Evolutionary conservation across 176 grass and related monocot genomes (phyloP).

Genomic region (Areca catechu): DNA sequence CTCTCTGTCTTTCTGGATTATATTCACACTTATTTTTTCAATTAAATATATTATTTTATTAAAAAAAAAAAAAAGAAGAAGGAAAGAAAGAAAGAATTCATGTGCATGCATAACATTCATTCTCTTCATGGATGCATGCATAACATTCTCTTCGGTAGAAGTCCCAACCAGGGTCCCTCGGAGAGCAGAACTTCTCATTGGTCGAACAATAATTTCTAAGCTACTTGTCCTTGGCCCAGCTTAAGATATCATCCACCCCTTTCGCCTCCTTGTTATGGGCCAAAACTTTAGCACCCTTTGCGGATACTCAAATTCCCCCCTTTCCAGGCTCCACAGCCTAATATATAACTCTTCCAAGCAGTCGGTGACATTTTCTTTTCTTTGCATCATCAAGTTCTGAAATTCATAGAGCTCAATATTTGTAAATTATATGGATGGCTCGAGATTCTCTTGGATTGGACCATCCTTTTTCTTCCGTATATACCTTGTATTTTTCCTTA

Average conservation of each 20-base stretch:
- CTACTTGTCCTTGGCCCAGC: constrained; percentile 67
- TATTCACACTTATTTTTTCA: too few relatives aligned
- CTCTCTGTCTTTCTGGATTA: too few relatives aligned
- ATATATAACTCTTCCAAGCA: constrained; percentile 26
- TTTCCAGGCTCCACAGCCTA: constrained; percentile 59
- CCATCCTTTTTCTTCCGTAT: not conserved
- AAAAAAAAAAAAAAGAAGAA: too few relatives aligned
- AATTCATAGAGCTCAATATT: constrained; percentile 50
- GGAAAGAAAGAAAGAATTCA: constrained; percentile 54
- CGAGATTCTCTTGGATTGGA: not conserved
- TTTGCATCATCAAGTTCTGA: constrained; percentile 26
- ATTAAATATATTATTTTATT: too few relatives aligned
- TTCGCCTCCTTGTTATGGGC: constrained; percentile 88
- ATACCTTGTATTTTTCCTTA: not conserved
- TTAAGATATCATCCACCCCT: constrained; percentile 52
- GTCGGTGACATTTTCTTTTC: constrained; percentile 21
- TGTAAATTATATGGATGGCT: not conserved
- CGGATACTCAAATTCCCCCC: constrained; percentile 65
- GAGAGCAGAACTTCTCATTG: constrained; percentile 60
- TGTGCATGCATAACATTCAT: constrained; percentile 48
- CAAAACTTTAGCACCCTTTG: constrained; percentile 77
- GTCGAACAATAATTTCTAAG: constrained; percentile 79
- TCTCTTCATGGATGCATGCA: too few relatives aligned
- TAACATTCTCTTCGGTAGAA: constrained; percentile 55
- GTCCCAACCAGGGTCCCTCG: constrained; percentile 45